Evolutionary conservation across 2,329 filamentous ascomycete genomes (phyloP).

Genomic region (Cercospora citrullina): DNA sequence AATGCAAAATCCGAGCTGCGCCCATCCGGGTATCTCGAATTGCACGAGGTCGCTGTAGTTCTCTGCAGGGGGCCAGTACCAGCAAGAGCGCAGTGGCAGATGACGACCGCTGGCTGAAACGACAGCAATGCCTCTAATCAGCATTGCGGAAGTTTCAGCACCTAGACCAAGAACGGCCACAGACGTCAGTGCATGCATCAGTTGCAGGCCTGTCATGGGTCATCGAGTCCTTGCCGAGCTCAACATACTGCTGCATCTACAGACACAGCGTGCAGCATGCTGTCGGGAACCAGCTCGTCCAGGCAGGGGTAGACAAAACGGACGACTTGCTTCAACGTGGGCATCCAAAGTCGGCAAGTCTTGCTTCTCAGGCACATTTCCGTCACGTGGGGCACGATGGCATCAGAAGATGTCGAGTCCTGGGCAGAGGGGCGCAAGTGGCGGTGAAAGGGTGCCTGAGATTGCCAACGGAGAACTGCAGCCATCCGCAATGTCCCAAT

Average conservation of each 20-base stretch:
- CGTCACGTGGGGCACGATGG: slow-evolving; percentile 16
- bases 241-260: not conserved
- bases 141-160: not conserved
- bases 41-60: slow-evolving; percentile 9
- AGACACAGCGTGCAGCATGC: slow-evolving; percentile 15
- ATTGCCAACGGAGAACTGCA: slow-evolving; percentile 34
- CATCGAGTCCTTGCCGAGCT: not conserved
- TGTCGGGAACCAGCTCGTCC: slow-evolving; percentile 10
- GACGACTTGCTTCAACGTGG: slow-evolving; percentile 12
- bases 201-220: not conserved
- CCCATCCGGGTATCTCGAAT: slow-evolving; percentile 19
- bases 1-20: slow-evolving; percentile 17
- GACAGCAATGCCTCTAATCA: not conserved
- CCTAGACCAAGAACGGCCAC: not conserved
- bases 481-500: slow-evolving; percentile 31
- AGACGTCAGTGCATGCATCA: not conserved
- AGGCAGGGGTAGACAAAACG: not conserved
- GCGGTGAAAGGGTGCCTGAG: slow-evolving; percentile 34
- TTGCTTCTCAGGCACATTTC: slow-evolving; percentile 13
- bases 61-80: not conserved
- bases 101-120: slow-evolving; percentile 1
- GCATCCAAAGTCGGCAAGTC: slow-evolving; percentile 18
- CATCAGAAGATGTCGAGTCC: slow-evolving; percentile 11
- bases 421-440: slow-evolving; percentile 29
- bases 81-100: not conserved